Evolutionary conservation across 2,329 filamentous ascomycete species (phyloP).

Genomic region (Pseudogymnoascus sp.): DNA sequence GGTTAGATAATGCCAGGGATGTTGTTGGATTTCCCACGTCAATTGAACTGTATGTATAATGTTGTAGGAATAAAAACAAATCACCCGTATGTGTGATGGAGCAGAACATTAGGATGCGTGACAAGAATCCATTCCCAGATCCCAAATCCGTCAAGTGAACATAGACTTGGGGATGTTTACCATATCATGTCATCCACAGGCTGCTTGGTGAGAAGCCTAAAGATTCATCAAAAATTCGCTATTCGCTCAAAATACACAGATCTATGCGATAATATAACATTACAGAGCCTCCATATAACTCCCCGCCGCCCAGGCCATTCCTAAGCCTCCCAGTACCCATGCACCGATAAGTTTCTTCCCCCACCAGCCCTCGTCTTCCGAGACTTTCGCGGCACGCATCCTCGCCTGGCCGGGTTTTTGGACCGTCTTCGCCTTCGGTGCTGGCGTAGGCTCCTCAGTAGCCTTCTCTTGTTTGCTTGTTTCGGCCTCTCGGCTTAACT

Average conservation of each 20-base stretch:
- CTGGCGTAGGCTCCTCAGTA: conserved; percentile 13
- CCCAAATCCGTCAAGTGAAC: not conserved
- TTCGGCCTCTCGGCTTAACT: conserved; percentile 26
- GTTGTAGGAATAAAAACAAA: not conserved
- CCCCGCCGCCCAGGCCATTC: conserved; percentile 50
- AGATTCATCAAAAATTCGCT: not conserved
- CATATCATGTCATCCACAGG: not conserved
- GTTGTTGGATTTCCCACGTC: not conserved
- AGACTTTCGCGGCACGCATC: conserved; percentile 48
- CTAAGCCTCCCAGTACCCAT: conserved; percentile 54
- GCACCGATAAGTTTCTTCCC: conserved; percentile 57
- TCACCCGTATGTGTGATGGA: not conserved
- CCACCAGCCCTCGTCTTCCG: conserved; percentile 62
- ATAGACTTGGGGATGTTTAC: not conserved
- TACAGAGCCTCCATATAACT: conserved; percentile 27
- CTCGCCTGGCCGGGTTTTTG: conserved; percentile 22
- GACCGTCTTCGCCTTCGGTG: conserved; percentile 22
- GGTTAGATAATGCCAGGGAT: not conserved
- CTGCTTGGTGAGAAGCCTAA: not conserved
- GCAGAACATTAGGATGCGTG: not conserved
- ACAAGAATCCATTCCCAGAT: not conserved
- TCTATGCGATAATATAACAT: conserved; percentile 1
- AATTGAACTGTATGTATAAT: not conserved
- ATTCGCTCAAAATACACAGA: not conserved
- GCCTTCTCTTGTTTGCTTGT: conserved; percentile 15